Conservation (phyloP, 306 rosid genomes). For the Cucurbita ficifolia region DNA sequence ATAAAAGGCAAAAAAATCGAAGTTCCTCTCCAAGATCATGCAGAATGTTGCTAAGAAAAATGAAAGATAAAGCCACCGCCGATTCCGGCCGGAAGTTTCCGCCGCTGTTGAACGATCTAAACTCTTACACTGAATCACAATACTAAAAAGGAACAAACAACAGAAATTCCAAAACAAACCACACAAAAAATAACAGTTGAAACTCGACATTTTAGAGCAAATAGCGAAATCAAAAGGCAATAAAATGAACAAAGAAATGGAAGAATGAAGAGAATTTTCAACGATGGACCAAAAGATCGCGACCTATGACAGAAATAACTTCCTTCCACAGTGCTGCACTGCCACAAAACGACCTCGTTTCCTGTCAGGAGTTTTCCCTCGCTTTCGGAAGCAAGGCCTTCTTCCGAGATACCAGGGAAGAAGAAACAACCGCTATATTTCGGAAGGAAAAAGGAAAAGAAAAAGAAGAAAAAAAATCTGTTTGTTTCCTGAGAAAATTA, state of each 20-base stretch:
- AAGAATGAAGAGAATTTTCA: not conserved
- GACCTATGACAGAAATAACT: conserved; percentile 3
- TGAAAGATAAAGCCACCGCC: not conserved
- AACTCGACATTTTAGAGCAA: not conserved
- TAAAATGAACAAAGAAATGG: not conserved
- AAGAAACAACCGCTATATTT: conserved; percentile 14
- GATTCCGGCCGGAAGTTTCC: not conserved
- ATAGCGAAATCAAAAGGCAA: not conserved
- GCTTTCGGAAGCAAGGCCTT: not conserved
- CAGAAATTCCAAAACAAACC: not conserved
- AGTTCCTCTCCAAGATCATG: not conserved
- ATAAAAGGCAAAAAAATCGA: not conserved
- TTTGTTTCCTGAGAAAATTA: conserved; percentile 28
- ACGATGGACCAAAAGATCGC: not conserved
- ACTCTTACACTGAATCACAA: conserved; percentile 6
- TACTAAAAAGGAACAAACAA: not conserved
- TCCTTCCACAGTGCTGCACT: conserved; percentile 1
- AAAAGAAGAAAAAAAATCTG: not conserved
- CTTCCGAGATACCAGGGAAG: not conserved
- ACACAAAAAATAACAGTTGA: not conserved
- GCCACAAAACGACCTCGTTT: conserved; percentile 7
- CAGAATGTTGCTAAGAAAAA: not conserved
- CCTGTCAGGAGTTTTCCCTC: not conserved
- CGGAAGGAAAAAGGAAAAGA: not conserved
- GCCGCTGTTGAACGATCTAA: conserved; percentile 17